A percentile compares a stretch with the other conserved stretches of the same genome.
phyloP scores from a whole-genome alignment of 2,329 filamentous ascomycete species.

The Hymenoscyphus occultus region DNA sequence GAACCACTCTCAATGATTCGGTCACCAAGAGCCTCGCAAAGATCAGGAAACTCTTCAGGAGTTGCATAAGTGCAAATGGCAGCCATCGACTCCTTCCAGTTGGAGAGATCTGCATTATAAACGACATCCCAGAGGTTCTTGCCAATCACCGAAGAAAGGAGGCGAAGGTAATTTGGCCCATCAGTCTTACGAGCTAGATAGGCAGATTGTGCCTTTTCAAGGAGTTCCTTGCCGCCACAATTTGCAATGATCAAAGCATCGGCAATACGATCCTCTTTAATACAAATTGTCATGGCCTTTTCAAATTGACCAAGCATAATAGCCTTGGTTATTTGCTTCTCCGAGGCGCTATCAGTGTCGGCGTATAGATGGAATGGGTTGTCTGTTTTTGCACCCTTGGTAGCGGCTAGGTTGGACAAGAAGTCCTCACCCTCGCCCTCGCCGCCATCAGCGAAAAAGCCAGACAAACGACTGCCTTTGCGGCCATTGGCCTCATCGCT shows the following conservation, averaged over 20 bases:
- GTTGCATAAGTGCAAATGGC: conserved; percentile 94
- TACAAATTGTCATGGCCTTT: conserved; percentile 81
- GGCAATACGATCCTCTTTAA: conserved; percentile 85
- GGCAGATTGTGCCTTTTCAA: conserved; percentile 88
- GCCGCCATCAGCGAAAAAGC: conserved; percentile 73
- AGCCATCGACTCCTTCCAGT: conserved; percentile 98
- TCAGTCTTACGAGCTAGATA: conserved; percentile 82
- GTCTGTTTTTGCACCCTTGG: conserved; percentile 88
- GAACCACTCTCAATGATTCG: conserved; percentile 75
- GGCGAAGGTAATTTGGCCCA: conserved; percentile 85
- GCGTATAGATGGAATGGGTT: conserved; percentile 89
- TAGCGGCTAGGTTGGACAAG: conserved; percentile 77
- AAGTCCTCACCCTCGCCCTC: conserved; percentile 85
- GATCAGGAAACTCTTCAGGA: conserved; percentile 84
- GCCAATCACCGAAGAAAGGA: conserved; percentile 85
- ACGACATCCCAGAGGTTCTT: conserved; percentile 99
- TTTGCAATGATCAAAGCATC: conserved; percentile 98
- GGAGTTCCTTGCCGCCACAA: conserved; percentile 87
- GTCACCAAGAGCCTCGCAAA: conserved; percentile 93
- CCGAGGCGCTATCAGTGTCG: conserved; percentile 77
- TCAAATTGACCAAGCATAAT: conserved; percentile 89
- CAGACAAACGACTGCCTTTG: conserved; percentile 65
- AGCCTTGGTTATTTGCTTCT: conserved; percentile 82
- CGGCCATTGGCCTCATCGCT: conserved; percentile 50
- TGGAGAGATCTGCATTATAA: conserved; percentile 85